Base-by-base conservation (phyloP, 306 rosid species). In the Urtica urens region DNA sequence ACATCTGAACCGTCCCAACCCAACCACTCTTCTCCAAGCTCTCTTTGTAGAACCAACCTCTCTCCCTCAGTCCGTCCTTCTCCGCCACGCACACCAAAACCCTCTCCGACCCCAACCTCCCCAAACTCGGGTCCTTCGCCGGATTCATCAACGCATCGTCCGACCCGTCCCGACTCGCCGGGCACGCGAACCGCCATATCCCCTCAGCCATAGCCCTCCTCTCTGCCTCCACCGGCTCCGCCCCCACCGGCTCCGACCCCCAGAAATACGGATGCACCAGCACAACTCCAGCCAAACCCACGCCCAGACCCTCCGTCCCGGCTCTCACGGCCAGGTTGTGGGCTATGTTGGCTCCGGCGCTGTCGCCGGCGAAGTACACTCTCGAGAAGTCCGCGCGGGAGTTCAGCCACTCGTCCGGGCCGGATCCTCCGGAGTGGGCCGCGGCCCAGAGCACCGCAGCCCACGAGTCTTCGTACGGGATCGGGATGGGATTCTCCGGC, bases 121-220 rank as follows among this genome's bases (percentile, higher is more conserved):
- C 75, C 63, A 87, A 8, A 0, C 71, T 63, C 70, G 75, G 73
- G 49, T 87, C 94, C 51, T 53, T 62, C 0, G 1, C 75, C 51
- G 94, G 92, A 71, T 87, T 82, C 0, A 82, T 33, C 0, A 67
- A 2, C 27, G 92, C 82, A 46, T 79, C 92, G 16, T 82, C 93
- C 1, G 34, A 34, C 28, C 95, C 87, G 10, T 1, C 40, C n/a
- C n/a, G n/a, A 3, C 64, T 53, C 0, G 31, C 41, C 1, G 85
- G 88, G 43, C 24, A 69, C 0, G 43, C 11, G 30, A 86, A 74
- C 25, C 76, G 69, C 93, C 87, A 86, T 15, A 86, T 31, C 0
- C 23, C 3, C 10, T 59, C 72, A 0, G 49, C 22, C 57, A 19
- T 51, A 0, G 4, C 53, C 3, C 56, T 41, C 0, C 1, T 1